Base-by-base conservation (phyloP, 2,329 filamentous ascomycete species). In the Fusarium metavorans region DNA sequence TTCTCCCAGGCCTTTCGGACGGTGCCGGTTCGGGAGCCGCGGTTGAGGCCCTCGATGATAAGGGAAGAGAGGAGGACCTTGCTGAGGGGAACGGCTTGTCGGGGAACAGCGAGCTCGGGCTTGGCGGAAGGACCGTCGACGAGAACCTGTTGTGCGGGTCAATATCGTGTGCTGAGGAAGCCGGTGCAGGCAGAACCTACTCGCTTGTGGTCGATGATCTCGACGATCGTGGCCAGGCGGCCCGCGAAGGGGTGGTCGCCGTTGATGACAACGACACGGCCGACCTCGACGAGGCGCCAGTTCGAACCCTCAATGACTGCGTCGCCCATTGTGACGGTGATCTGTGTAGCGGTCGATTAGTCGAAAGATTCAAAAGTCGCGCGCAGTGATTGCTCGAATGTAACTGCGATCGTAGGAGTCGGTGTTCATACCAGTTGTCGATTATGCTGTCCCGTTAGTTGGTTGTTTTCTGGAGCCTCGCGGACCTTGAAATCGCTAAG, bases 121-220 rank as follows among this genome's bases (percentile, higher is more conserved):
- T 95, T 92, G 85, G 92, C 91, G 81, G 94, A 94, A 84, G 96
- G 95, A 85, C 96, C 96, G 87, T 99, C 97, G 85, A 99, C 91
- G 85, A 99, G 93, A 88, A 95, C 94, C 97, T 99, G 75, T 70
- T 70, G 66, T 54, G 77, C 66, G 71, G 54, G 76, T 81, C 76
- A 81, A 80, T 78, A 77, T 71, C 64, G 69, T 64, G 41, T 57
- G 54, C 62, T 57, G 52, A 43, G 56, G 41, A 65, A 70, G 63
- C 58, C 59, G 61, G 62, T 60, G 63, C 67, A 61, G 58, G 58
- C 58, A 67, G 60, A 84, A 95, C 97, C 85, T 97, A 99, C 97
- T 89, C 97, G 95, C 92, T 98, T 98, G 93, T 99, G 96, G 89
- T 99, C 97, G 89, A 99, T 97, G 88, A 99, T 98, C 92, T 99